phyloP scores from a whole-genome alignment of 495 filamentous ascomycete species.

The Cairneyella variabilis region DNA sequence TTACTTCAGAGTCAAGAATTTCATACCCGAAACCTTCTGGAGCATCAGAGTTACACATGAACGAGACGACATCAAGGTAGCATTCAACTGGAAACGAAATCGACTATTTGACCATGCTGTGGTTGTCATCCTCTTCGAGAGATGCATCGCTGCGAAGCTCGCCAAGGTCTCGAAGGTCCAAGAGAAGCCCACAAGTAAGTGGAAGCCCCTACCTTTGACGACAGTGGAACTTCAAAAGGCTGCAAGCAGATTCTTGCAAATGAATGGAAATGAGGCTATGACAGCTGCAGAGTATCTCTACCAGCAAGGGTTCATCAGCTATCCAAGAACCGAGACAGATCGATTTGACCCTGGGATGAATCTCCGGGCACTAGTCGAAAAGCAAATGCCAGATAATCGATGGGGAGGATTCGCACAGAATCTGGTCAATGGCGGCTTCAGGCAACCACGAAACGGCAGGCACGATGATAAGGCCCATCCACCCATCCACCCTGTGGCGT shows the following conservation, averaged over 20 bases:
- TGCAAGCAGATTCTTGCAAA: slow-evolving; percentile 76
- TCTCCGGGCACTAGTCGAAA: slow-evolving; percentile 72
- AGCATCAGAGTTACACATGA: slow-evolving; percentile 77
- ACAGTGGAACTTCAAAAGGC: slow-evolving; percentile 99
- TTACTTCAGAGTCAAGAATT: slow-evolving; percentile 88
- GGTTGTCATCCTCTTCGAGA: slow-evolving; percentile 78
- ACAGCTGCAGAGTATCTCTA: slow-evolving; percentile 86
- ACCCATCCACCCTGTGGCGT: slow-evolving; percentile 90
- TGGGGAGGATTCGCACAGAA: slow-evolving; percentile 86
- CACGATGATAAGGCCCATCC: slow-evolving; percentile 97
- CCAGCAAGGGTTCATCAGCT: slow-evolving; percentile 92
- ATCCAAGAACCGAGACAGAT: slow-evolving; percentile 95
- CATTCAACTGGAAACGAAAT: slow-evolving; percentile 78
- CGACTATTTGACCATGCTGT: slow-evolving; percentile 84
- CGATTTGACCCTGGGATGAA: slow-evolving; percentile 91
- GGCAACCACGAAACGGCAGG: slow-evolving; percentile 72
- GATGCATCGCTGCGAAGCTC: slow-evolving; percentile 70
- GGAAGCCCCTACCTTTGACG: slow-evolving; percentile 88
- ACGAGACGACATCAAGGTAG: slow-evolving; percentile 73
- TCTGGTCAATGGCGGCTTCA: slow-evolving; percentile 74
- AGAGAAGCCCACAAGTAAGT: slow-evolving; percentile 89
- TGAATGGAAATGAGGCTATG: slow-evolving; percentile 88
- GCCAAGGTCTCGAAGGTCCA: slow-evolving; percentile 80
- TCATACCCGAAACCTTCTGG: slow-evolving; percentile 92
- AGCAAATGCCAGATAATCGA: slow-evolving; percentile 66